These are phyloP conservation scores for Diaporthe sp. DNA, from an alignment of 2,329 filamentous ascomycete genomes.

Conservation along the genomic window DNA sequence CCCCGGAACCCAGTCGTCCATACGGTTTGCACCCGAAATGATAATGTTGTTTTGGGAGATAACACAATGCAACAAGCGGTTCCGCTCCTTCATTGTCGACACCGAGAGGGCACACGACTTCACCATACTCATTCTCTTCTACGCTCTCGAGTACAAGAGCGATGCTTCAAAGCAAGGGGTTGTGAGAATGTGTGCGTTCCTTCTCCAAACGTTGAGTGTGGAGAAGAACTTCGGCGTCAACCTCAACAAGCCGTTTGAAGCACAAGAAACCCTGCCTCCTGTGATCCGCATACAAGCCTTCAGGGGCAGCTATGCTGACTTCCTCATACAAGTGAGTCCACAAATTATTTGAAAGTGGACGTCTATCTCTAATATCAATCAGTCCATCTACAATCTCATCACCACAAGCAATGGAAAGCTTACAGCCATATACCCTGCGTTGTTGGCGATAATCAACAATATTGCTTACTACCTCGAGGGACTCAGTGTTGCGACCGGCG, in stretches of 20 bases:
- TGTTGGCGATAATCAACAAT: slow-evolving; percentile 94
- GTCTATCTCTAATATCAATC: slow-evolving; percentile 47
- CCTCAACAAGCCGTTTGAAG: slow-evolving; percentile 89
- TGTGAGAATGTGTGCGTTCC: slow-evolving; percentile 97
- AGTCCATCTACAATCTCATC: slow-evolving; percentile 94
- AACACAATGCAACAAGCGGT: slow-evolving; percentile 96
- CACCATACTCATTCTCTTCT: slow-evolving; percentile 89
- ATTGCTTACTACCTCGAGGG: slow-evolving; percentile 87
- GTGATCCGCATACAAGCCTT: slow-evolving; percentile 88
- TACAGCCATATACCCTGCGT: slow-evolving; percentile 90
- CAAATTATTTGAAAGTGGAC: slow-evolving; percentile 43
- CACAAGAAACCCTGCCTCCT: slow-evolving; percentile 87
- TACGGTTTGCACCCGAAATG: slow-evolving; percentile 94
- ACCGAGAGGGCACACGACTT: slow-evolving; percentile 95
- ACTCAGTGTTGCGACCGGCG: slow-evolving; percentile 80
- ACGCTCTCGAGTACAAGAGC: slow-evolving; percentile 89
- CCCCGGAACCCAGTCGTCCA: slow-evolving; percentile 83
- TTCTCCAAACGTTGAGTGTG: slow-evolving; percentile 94
- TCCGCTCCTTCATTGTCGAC: slow-evolving; percentile 96
- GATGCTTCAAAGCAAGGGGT: slow-evolving; percentile 92
- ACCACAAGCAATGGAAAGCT: slow-evolving; percentile 92
- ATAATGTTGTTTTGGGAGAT: slow-evolving; percentile 98
- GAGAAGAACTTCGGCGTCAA: slow-evolving; percentile 92
- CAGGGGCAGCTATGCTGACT: slow-evolving; percentile 92
- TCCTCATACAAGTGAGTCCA: slow-evolving; percentile 84